Evolutionary conservation across 371 early-diverging fungal genomes (phyloP).

Genomic region (Capillidium heterosporum): DNA sequence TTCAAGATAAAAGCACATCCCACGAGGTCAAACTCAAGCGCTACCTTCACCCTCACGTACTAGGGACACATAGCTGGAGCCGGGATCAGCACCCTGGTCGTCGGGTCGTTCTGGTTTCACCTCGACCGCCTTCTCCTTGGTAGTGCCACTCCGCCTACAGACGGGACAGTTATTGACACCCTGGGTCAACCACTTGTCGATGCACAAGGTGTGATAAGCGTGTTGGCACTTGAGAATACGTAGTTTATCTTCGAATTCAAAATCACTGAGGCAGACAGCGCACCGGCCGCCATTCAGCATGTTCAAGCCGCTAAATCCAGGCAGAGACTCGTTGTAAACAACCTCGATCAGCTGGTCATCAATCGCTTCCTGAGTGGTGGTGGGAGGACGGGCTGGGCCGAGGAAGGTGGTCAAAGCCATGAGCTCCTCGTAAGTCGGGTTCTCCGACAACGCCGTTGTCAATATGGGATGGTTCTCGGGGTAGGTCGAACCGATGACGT

Average conservation of each 20-base stretch:
- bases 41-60: neutral
- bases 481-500: slow-evolving; percentile 11
- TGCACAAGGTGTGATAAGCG: slow-evolving; percentile 78
- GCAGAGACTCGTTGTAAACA: slow-evolving; percentile 14
- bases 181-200: slow-evolving; percentile 44
- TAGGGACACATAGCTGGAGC: neutral
- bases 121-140: neutral
- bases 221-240: slow-evolving; percentile 76
- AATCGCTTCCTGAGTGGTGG: slow-evolving; percentile 23
- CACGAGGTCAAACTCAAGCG: too few relatives aligned
- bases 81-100: neutral
- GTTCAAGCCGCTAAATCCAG: slow-evolving; percentile 11
- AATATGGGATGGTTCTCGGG: slow-evolving; percentile 11
- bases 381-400: slow-evolving; percentile 36
- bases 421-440: slow-evolving; percentile 32
- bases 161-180: slow-evolving; percentile 26
- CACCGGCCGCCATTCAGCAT: slow-evolving; percentile 16
- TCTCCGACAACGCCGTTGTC: slow-evolving; percentile 7
- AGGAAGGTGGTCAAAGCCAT: slow-evolving; percentile 25
- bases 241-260: slow-evolving; percentile 47
- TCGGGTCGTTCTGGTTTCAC: neutral
- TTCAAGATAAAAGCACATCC: too few relatives aligned
- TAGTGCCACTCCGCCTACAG: slow-evolving; percentile 12
- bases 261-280: slow-evolving; percentile 73
- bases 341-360: slow-evolving; percentile 21